Evolutionary conservation across 805 yeast genomes (phyloP).

Genomic region (Metschnikowia peoriensis): DNA sequence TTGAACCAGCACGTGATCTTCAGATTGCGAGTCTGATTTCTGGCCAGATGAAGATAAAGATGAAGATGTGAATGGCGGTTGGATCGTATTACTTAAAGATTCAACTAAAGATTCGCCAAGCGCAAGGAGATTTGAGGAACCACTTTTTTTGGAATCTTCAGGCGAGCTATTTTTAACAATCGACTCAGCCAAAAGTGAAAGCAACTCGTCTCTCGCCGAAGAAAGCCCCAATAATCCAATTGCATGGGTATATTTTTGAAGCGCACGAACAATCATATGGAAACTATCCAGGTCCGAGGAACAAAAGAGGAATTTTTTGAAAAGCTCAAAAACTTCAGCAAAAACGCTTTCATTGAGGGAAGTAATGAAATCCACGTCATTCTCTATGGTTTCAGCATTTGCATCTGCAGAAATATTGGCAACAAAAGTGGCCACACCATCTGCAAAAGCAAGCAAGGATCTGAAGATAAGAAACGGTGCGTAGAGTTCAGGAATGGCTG

Average conservation of each 20-base stretch:
- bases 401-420: conserved; percentile 37
- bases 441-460: conserved; percentile 55
- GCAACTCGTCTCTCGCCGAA: conserved; percentile 53
- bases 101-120: conserved; percentile 54
- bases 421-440: conserved; percentile 62
- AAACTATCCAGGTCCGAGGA: conserved; percentile 70
- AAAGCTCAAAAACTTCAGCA: conserved; percentile 27
- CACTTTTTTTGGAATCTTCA: conserved; percentile 2
- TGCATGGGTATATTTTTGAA: conserved; percentile 80
- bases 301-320: conserved; percentile 52
- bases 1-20: background rate
- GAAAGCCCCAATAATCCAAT: conserved; percentile 68
- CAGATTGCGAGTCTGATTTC: background rate
- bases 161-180: conserved; percentile 35
- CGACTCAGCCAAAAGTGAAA: conserved; percentile 31
- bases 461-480: conserved; percentile 52
- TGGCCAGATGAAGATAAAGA: background rate
- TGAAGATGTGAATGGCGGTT: conserved; percentile 16
- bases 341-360: conserved; percentile 30
- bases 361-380: conserved; percentile 36
- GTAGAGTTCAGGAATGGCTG: conserved; percentile 57
- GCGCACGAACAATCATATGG: conserved; percentile 62
- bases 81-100: conserved; percentile 45
- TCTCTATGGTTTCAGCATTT: conserved; percentile 25
- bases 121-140: conserved; percentile 29